Percentiles rank a stretch among this genome's conserved stretches.
phyloP scores from a whole-genome alignment of 108 stramenopile species.

The Conticribra weissflogii region DNA sequence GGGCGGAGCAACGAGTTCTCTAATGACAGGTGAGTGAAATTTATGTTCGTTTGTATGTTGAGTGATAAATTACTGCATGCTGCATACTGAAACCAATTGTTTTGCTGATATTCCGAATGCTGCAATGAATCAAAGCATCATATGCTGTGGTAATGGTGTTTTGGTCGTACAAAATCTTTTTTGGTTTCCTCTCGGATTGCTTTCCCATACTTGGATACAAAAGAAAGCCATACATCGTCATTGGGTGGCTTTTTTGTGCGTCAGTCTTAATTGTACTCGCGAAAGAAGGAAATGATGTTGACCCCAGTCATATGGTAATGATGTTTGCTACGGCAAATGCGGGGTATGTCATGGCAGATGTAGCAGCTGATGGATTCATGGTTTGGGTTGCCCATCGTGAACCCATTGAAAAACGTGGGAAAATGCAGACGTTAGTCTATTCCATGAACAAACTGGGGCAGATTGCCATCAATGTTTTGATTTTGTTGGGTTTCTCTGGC shows the following conservation, averaged over 20 bases:
- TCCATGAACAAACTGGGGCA: slow-evolving; percentile 48
- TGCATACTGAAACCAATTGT: too few relatives aligned
- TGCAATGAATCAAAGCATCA: too few relatives aligned
- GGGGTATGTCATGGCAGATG: slow-evolving; percentile 54
- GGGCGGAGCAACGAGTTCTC: slow-evolving; percentile 36
- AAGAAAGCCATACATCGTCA: slow-evolving; percentile 55
- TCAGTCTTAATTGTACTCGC: slow-evolving; percentile 34
- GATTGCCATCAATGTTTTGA: slow-evolving; percentile 48
- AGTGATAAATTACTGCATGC: too few relatives aligned
- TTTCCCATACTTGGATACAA: slow-evolving; percentile 59
- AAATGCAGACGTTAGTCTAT: slow-evolving; percentile 54
- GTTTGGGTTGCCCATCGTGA: slow-evolving; percentile 59
- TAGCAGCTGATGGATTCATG: slow-evolving; percentile 53
- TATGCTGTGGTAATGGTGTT: slow-evolving; percentile 51
- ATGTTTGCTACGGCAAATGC: slow-evolving; percentile 41
- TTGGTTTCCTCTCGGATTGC: slow-evolving; percentile 55
- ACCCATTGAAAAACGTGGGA: slow-evolving; percentile 50
- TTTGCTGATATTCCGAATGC: too few relatives aligned
- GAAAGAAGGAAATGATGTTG: slow-evolving; percentile 32
- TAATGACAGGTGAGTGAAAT: too few relatives aligned
- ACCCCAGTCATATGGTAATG: slow-evolving; percentile 34
- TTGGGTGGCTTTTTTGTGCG: slow-evolving; percentile 53
- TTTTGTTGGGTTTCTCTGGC: slow-evolving; percentile 52
- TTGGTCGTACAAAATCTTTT: slow-evolving; percentile 55
- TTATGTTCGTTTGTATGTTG: too few relatives aligned